A percentile compares a stretch with the other conserved stretches of the same genome.
These are phyloP conservation scores for Pyrus betulifolia DNA, from an alignment of 306 rosid genomes.

Conservation along the genomic window DNA sequence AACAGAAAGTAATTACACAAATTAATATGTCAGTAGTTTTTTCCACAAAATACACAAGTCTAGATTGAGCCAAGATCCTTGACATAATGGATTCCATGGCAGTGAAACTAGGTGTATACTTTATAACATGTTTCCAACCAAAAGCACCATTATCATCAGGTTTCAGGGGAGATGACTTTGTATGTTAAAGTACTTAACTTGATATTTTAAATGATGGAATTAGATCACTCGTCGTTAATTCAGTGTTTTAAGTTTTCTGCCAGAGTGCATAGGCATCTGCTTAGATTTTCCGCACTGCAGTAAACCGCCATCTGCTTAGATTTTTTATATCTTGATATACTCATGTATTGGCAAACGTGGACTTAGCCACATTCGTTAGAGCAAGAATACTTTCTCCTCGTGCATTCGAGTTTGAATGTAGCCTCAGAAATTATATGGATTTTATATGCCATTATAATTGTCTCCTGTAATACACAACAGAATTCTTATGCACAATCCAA, in stretches of 20 bases:
- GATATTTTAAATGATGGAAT: not conserved
- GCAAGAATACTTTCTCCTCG: too few relatives aligned
- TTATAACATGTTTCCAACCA: not conserved
- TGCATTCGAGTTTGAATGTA: too few relatives aligned
- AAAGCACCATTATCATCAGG: not conserved
- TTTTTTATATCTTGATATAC: too few relatives aligned
- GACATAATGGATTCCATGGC: slow-evolving; percentile 1
- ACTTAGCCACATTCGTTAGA: too few relatives aligned
- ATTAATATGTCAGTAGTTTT: not conserved
- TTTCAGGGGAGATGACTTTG: not conserved
- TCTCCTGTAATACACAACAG: slow-evolving; percentile 7
- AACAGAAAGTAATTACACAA: not conserved
- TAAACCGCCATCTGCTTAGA: too few relatives aligned
- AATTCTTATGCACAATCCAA: slow-evolving; percentile 12
- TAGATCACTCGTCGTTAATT: not conserved
- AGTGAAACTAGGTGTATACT: not conserved
- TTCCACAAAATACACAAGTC: not conserved
- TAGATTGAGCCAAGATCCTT: slow-evolving; percentile 3
- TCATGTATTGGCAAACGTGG: too few relatives aligned
- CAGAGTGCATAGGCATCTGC: too few relatives aligned
- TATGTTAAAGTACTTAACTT: not conserved
- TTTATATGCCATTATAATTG: slow-evolving; percentile 6
- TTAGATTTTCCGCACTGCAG: too few relatives aligned
- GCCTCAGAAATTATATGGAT: not conserved
- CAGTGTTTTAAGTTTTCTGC: not conserved